Base-by-base conservation (phyloP, 257 asterid species). In the Solanum tacnaense region DNA sequence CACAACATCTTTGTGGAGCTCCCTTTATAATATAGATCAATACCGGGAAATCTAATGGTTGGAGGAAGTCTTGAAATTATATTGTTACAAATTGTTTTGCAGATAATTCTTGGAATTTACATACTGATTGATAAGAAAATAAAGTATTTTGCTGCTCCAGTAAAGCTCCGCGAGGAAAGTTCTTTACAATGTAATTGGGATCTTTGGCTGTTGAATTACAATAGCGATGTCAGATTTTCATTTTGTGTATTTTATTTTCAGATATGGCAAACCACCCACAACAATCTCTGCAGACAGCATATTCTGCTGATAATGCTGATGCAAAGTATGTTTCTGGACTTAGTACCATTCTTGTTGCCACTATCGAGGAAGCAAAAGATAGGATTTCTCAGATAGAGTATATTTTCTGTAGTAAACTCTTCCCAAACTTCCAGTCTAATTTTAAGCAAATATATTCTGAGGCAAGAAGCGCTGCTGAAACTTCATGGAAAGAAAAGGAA, bases 301-400 rank as follows among this genome's bases (percentile, higher is more conserved):
- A 72, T 90, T 91, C 92, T 88, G 88, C 87, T 29, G 93, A 92
- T 44, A 83, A 83, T 90, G 88, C 91, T 87, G 98, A 95, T 90
- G 90, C 88, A 71, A 91, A 96, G 89, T 93, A 91, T 90, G 90
- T 96, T 74, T 92, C 98, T 90, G 94, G 95, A 78, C 93, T 94
- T 46, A 93, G 99, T 90, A 96, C 98, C 60, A 91, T 97, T 85
- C 91, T 96, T 83, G 99, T 96, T 86, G 98, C 99, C 74, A 91
- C 96, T 35, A 92, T 96, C 88, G 94, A 96, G 91, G 98, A 97
- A 92, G 94, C 96, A 67, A 96, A 96, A 92, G 99, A 97, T 91
- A 91, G 98, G 90, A 93, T 95, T 68, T 96, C 98, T 75, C 98
- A 97, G 92, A 93, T 96, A 87, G 99, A 97, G 87, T 93, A 96